Conservation (phyloP, 306 rosid species). For the Vigna reflexopilosa region DNA sequence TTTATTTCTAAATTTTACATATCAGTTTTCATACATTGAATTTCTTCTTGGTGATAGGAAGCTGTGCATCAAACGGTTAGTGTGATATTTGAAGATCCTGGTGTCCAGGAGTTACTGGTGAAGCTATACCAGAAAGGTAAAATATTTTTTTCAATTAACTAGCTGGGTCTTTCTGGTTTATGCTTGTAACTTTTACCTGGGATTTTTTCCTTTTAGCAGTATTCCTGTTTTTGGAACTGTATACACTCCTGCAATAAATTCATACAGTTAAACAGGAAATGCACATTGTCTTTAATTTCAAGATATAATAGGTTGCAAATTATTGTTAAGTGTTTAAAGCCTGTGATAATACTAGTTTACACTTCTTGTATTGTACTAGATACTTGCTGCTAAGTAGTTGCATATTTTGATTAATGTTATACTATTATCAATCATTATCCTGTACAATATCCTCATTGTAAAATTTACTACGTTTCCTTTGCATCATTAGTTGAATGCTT, state of each 20-base stretch:
- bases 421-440: conserved; percentile 25
- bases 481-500: conserved; percentile 28
- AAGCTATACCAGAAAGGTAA: conserved; percentile 78
- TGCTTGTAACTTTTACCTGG: conserved; percentile 12
- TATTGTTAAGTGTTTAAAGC: not conserved
- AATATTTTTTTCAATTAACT: conserved; percentile 8
- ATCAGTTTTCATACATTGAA: conserved; percentile 15
- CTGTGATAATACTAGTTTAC: conserved; percentile 16
- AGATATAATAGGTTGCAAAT: conserved; percentile 18
- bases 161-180: conserved; percentile 23
- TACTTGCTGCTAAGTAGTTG: conserved; percentile 32
- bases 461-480: not conserved
- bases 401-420: conserved; percentile 25
- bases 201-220: not conserved
- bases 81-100: conserved; percentile 98
- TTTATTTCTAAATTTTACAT: not conserved
- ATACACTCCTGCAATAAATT: conserved; percentile 17
- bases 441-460: conserved; percentile 34
- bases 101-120: conserved; percentile 89
- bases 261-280: conserved; percentile 17
- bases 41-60: conserved; percentile 64
- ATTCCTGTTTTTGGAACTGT: conserved; percentile 21
- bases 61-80: conserved; percentile 93
- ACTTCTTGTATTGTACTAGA: conserved; percentile 36
- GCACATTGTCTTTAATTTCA: conserved; percentile 20